Percentiles rank a stretch among this genome's conserved stretches.
Conservation (phyloP, 768 basidiomycete species). For the Lactarius pseudohatsudake region DNA sequence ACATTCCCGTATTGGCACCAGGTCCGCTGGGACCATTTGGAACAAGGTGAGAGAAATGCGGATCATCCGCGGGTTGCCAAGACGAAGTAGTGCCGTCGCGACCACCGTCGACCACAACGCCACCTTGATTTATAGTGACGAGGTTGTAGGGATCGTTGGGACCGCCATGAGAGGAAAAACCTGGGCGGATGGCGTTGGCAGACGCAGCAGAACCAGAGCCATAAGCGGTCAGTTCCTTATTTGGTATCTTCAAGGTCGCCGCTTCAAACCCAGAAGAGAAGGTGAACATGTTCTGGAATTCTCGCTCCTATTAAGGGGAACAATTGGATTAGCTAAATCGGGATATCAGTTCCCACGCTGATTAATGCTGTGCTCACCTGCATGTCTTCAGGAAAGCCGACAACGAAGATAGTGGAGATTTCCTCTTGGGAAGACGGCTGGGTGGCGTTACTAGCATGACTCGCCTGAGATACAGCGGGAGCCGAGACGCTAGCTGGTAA, state of each 20-base stretch:
- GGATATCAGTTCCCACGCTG: slow-evolving; percentile 17
- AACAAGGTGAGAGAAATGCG: slow-evolving; percentile 35
- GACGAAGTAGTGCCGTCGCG: slow-evolving; percentile 70
- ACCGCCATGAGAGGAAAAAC: slow-evolving; percentile 41
- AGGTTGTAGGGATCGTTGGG: slow-evolving; percentile 83
- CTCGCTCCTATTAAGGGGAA: slow-evolving; percentile 71
- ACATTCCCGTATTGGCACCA: slow-evolving; percentile 33
- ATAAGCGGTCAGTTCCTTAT: slow-evolving; percentile 83
- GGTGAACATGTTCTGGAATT: slow-evolving; percentile 99
- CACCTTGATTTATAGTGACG: slow-evolving; percentile 79
- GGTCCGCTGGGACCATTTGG: slow-evolving; percentile 24
- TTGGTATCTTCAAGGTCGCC: slow-evolving; percentile 95
- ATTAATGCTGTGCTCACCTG: slow-evolving; percentile 53
- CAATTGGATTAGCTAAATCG: slow-evolving; percentile 25
- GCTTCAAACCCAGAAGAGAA: slow-evolving; percentile 96
- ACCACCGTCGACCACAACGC: slow-evolving; percentile 76
- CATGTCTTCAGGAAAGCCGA: slow-evolving; percentile 99
- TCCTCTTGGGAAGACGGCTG: slow-evolving; percentile 61
- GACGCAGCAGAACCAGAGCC: slow-evolving; percentile 38
- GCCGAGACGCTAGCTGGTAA: slow-evolving; percentile 46
- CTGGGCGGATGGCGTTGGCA: slow-evolving; percentile 26
- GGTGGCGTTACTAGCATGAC: slow-evolving; percentile 35
- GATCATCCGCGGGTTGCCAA: slow-evolving; percentile 49
- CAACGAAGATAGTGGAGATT: slow-evolving; percentile 96
- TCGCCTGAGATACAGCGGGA: slow-evolving; percentile 26